Percentiles rank a stretch among this genome's conserved stretches.
These are phyloP conservation scores for Boletus huronensis DNA, from an alignment of 768 basidiomycete species.

Conservation along the genomic window DNA sequence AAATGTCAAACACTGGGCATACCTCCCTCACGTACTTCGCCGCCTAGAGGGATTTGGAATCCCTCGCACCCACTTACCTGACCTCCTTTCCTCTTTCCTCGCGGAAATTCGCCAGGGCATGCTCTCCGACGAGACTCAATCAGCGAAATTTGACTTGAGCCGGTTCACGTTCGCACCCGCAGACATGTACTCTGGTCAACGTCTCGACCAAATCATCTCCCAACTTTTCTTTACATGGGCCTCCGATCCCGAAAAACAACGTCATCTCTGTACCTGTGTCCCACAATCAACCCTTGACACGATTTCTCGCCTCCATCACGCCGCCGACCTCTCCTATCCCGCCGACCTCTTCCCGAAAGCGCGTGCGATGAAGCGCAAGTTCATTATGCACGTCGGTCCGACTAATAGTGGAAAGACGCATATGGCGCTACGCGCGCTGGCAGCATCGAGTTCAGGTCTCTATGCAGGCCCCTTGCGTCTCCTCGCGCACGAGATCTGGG, in stretches of 20 bases:
- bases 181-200: conserved; percentile 22
- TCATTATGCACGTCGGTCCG: conserved; percentile 96
- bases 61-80: conserved; percentile 33
- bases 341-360: conserved; percentile 50
- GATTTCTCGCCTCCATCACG: conserved; percentile 37
- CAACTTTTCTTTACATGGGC: conserved; percentile 59
- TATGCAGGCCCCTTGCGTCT: conserved; percentile 92
- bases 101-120: conserved; percentile 36
- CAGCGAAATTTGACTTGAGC: conserved; percentile 36
- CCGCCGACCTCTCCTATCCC: conserved; percentile 43
- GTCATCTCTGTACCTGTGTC: conserved; percentile 26
- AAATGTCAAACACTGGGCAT: conserved; percentile 41
- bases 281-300: conserved; percentile 33
- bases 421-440: conserved; percentile 84
- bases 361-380: conserved; percentile 61
- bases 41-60: conserved; percentile 53
- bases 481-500: conserved; percentile 93
- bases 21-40: conserved; percentile 24
- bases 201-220: conserved; percentile 49
- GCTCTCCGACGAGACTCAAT: conserved; percentile 13
- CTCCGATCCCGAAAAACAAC: conserved; percentile 30
- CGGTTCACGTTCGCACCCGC: conserved; percentile 41
- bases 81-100: conserved; percentile 44
- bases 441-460: conserved; percentile 65
- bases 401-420: conserved; percentile 98